phyloP scores from a whole-genome alignment of 73 alveolate species.

The Paramecium octaurelia region DNA sequence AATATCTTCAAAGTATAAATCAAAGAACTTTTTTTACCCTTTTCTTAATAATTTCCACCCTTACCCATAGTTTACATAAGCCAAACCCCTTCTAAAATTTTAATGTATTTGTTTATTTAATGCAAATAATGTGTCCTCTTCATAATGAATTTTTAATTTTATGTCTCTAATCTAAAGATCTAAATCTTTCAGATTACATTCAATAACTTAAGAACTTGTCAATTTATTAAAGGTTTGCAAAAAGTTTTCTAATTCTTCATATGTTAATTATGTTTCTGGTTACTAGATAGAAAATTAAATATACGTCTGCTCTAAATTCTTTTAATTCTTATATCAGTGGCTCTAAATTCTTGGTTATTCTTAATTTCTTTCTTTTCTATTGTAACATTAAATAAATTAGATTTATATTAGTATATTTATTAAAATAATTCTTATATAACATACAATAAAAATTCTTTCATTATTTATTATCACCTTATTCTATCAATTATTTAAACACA shows the following conservation, averaged over 20 bases:
- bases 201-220: neutral
- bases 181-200: neutral
- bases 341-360: neutral
- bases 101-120: neutral
- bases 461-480: neutral
- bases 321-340: neutral
- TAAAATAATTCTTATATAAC: neutral
- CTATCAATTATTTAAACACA: neutral
- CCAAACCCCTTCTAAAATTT: slow-evolving; percentile 13
- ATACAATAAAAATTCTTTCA: neutral
- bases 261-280: neutral
- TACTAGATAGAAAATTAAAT: neutral
- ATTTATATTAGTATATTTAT: neutral
- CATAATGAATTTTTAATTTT: neutral
- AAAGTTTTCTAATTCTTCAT: neutral
- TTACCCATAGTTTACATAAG: neutral
- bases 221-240: neutral
- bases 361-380: neutral
- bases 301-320: neutral
- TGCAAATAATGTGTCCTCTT: neutral
- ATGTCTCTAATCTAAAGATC: neutral
- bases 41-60: neutral
- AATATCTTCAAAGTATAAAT: neutral
- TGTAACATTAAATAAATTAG: neutral
- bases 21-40: slow-evolving; percentile 31